Evolutionary conservation across 768 basidiomycete species (phyloP).

Genomic region (Pleurotus sapidus): DNA sequence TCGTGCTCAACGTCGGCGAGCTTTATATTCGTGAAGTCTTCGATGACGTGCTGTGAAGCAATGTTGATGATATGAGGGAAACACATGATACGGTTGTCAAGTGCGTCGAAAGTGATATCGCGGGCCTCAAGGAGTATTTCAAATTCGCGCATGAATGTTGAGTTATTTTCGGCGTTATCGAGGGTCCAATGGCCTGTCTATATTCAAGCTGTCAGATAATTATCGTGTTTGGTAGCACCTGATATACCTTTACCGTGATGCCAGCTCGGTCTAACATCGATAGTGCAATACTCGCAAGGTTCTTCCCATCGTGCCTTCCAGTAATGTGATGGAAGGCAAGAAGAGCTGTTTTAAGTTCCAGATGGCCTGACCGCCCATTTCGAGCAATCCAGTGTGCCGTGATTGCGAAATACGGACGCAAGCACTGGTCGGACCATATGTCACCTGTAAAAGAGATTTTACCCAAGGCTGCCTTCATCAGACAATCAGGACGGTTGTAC

Average conservation of each 20-base stretch:
- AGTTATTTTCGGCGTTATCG: slow-evolving; percentile 16
- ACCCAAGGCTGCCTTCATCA: slow-evolving; percentile 9
- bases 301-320: slow-evolving; percentile 14
- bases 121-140: background rate
- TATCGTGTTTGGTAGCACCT: too few species aligned
- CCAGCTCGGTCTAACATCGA: slow-evolving; percentile 1
- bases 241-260: slow-evolving; percentile 1
- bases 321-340: slow-evolving; percentile 15
- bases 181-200: slow-evolving; percentile 11
- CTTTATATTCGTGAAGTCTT: slow-evolving; percentile 7
- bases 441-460: slow-evolving; percentile 13
- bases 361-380: background rate
- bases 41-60: slow-evolving; percentile 10
- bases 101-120: slow-evolving; percentile 9
- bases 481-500: background rate
- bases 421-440: slow-evolving; percentile 14
- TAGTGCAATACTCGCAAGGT: slow-evolving; percentile 1
- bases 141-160: slow-evolving; percentile 5
- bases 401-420: slow-evolving; percentile 10
- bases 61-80: slow-evolving; percentile 20
- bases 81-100: slow-evolving; percentile 12
- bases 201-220: too few species aligned
- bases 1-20: background rate
- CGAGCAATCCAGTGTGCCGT: slow-evolving; percentile 17
- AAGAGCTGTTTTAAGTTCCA: slow-evolving; percentile 9